Evolutionary conservation across 2,329 filamentous ascomycete genomes (phyloP).

Genomic region (Sporothrix schenckii): DNA sequence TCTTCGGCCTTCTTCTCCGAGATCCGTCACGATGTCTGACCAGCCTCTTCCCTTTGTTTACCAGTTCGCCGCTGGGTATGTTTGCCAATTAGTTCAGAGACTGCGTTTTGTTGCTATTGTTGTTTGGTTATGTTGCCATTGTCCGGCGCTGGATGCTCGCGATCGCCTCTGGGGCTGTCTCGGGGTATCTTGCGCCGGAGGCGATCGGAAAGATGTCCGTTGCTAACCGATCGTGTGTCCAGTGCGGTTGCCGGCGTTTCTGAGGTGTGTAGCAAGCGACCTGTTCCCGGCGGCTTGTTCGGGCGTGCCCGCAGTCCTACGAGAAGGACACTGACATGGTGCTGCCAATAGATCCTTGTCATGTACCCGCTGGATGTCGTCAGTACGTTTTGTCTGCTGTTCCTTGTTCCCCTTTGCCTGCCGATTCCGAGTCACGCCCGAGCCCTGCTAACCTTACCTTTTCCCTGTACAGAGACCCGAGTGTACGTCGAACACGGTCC

Average conservation of each 20-base stretch:
- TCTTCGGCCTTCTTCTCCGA: slow-evolving; percentile 9
- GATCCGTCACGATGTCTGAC: slow-evolving; percentile 59
- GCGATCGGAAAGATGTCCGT: slow-evolving; percentile 3
- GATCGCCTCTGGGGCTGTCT: not conserved
- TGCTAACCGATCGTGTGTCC: slow-evolving; percentile 40
- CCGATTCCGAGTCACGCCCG: not conserved
- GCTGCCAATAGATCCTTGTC: slow-evolving; percentile 69
- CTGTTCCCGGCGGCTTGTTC: not conserved
- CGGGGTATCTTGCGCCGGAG: slow-evolving; percentile 26
- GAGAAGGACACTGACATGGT: slow-evolving; percentile 28
- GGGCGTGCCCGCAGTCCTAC: not conserved
- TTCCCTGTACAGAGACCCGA: slow-evolving; percentile 33
- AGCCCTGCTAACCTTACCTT: slow-evolving; percentile 37
- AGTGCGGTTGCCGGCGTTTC: slow-evolving; percentile 96
- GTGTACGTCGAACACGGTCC: slow-evolving; percentile 34
- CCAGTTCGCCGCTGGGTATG: slow-evolving; percentile 85
- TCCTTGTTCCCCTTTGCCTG: not conserved
- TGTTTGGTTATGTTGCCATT: not conserved
- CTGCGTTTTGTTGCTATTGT: not conserved
- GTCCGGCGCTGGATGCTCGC: not conserved
- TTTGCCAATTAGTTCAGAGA: slow-evolving; percentile 8
- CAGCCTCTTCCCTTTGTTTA: slow-evolving; percentile 89
- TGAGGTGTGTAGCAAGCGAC: slow-evolving; percentile 66
- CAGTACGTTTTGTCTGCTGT: slow-evolving; percentile 68
- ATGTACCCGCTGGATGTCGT: slow-evolving; percentile 99